Conservation (phyloP, 2,329 filamentous ascomycete genomes). For the Tolypocladium album region DNA sequence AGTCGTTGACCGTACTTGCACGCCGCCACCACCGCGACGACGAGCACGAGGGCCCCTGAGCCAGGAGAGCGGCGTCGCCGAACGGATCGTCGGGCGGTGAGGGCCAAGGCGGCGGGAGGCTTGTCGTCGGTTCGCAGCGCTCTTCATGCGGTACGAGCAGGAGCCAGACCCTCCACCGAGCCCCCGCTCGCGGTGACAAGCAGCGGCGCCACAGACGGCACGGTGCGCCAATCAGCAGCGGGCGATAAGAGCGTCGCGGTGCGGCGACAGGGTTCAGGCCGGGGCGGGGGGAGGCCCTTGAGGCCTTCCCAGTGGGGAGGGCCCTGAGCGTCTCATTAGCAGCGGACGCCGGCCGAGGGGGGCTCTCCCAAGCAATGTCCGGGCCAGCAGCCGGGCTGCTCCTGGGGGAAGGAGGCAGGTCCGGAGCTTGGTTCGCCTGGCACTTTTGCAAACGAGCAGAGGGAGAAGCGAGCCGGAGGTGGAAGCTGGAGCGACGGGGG, state of each 20-base stretch:
- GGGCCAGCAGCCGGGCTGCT: too few species aligned
- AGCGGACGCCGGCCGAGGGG: neutral
- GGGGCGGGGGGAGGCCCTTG: neutral
- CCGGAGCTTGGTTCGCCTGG: neutral
- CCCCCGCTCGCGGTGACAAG: neutral
- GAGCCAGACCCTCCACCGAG: neutral
- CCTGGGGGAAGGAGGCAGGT: too few species aligned
- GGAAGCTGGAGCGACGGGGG: neutral
- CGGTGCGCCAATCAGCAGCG: slow-evolving; percentile 1
- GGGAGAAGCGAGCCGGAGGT: neutral
- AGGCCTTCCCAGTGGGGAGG: neutral
- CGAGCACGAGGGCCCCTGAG: too few species aligned
- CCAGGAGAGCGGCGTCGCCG: neutral
- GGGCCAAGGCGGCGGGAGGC: neutral
- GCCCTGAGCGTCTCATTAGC: neutral
- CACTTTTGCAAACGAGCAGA: neutral
- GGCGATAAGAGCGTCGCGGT: slow-evolving; percentile 1
- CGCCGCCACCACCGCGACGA: neutral
- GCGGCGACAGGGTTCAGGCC: neutral
- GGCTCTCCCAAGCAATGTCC: too few species aligned
- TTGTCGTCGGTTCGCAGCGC: neutral
- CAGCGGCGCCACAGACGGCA: neutral
- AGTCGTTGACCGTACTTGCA: too few species aligned
- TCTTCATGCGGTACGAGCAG: neutral
- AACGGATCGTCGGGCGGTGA: neutral